phyloP scores from a whole-genome alignment of 306 rosid species.

The Gastrolobium bilobum region DNA sequence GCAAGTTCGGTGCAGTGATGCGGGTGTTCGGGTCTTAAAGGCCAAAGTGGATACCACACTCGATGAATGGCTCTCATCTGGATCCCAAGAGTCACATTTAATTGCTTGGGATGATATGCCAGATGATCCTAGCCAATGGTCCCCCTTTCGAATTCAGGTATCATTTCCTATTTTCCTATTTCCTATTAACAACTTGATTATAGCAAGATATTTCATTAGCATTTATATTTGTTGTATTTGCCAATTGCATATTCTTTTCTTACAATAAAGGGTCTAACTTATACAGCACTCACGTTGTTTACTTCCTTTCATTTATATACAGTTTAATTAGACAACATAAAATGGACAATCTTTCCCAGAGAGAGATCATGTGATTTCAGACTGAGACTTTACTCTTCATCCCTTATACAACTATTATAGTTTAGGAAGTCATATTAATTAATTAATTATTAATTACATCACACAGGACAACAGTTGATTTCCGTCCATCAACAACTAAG shows the following conservation, averaged over 20 bases:
- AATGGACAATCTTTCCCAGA: background rate
- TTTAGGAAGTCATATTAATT: too few relatives aligned
- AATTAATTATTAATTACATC: too few relatives aligned
- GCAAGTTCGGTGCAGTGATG: conserved; percentile 71
- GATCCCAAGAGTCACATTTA: conserved; percentile 57
- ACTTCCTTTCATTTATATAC: too few relatives aligned
- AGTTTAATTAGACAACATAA: background rate
- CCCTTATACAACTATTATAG: too few relatives aligned
- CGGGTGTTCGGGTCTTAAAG: conserved; percentile 66
- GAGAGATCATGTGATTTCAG: too few relatives aligned
- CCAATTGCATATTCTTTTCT: background rate
- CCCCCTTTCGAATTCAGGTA: conserved; percentile 78
- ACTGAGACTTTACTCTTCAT: too few relatives aligned
- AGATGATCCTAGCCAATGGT: conserved; percentile 61
- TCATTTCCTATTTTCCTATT: too few relatives aligned
- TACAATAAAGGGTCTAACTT: background rate
- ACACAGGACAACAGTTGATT: too few relatives aligned
- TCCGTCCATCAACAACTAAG: too few relatives aligned
- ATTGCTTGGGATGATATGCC: conserved; percentile 71
- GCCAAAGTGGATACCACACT: conserved; percentile 68
- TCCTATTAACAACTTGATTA: background rate
- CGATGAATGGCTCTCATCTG: conserved; percentile 67
- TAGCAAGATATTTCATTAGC: too few relatives aligned
- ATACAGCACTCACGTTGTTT: too few relatives aligned
- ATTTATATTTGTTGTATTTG: background rate